Conservation (phyloP, 192 early-diverging fungal genomes). For the Obelidium mucronatum region DNA sequence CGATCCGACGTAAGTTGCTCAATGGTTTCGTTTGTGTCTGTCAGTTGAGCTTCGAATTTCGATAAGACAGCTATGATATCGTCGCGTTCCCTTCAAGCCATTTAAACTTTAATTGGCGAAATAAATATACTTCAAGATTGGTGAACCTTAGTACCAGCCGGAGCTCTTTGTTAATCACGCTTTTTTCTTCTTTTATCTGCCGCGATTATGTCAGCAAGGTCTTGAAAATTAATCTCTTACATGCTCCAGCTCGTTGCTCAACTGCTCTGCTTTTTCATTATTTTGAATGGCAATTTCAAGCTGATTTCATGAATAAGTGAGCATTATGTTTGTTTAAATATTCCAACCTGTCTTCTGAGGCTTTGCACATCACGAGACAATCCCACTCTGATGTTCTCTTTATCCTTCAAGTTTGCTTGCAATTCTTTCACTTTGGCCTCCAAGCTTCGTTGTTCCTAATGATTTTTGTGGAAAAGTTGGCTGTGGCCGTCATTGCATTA, state of each 20-base stretch:
- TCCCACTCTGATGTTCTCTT: background rate
- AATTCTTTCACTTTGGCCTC: constrained; percentile 2
- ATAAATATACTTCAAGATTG: background rate
- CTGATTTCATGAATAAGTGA: no score
- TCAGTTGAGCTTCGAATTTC: constrained; percentile 49
- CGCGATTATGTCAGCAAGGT: no score
- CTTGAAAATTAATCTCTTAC: no score
- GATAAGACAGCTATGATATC: constrained; percentile 46
- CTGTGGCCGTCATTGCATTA: no score
- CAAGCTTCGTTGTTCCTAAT: no score
- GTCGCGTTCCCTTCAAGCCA: constrained; percentile 46
- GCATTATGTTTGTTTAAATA: no score
- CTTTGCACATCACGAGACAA: background rate
- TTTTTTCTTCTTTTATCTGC: no score
- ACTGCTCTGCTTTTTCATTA: background rate
- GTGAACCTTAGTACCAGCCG: background rate
- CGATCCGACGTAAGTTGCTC: constrained; percentile 50
- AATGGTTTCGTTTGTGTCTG: constrained; percentile 42
- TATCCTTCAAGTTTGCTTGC: background rate
- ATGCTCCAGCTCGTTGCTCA: background rate
- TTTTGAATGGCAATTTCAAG: constrained; percentile 12
- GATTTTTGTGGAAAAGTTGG: no score
- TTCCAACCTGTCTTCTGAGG: constrained; percentile 15
- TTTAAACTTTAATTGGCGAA: constrained; percentile 3
- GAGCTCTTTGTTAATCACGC: constrained; percentile 17